Percentiles rank a stretch among this genome's conserved stretches.
Conservation (phyloP, 257 asterid genomes). For the Gentiana macrophylla region DNA sequence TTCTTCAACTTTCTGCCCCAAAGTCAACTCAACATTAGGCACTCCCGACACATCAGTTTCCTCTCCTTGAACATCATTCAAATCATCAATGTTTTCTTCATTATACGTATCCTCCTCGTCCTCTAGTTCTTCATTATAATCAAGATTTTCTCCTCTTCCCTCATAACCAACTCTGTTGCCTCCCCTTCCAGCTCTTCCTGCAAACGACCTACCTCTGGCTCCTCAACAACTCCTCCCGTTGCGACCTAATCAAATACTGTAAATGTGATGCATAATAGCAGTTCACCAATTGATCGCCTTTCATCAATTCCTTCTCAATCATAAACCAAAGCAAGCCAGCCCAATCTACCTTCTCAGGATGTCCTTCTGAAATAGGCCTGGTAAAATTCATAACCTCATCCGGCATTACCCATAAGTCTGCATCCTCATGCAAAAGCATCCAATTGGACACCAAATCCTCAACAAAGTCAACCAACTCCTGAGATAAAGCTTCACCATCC, state of each 20-base stretch:
- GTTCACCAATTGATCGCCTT: conserved; percentile 48
- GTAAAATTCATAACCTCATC: conserved; percentile 50
- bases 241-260: conserved; percentile 61
- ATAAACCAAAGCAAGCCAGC: conserved; percentile 76
- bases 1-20: conserved; percentile 31
- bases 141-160: conserved; percentile 13
- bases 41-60: conserved; percentile 20
- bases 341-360: conserved; percentile 90
- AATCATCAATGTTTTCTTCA: conserved; percentile 3
- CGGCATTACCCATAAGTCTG: conserved; percentile 68
- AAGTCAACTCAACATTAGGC: conserved; percentile 57
- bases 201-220: no score
- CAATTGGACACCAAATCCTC: conserved; percentile 42
- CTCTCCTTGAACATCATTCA: conserved; percentile 11
- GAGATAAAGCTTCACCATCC: conserved; percentile 33
- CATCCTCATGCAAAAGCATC: conserved; percentile 62
- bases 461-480: conserved; percentile 45
- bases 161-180: conserved; percentile 6
- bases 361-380: conserved; percentile 52
- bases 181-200: conserved; percentile 2
- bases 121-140: conserved; percentile 7
- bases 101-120: not conserved
- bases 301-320: conserved; percentile 79
- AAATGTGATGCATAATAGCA: conserved; percentile 83
- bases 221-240: conserved; percentile 30